phyloP scores from a whole-genome alignment of 108 stramenopile genomes.

The Nitzschia sp. region DNA sequence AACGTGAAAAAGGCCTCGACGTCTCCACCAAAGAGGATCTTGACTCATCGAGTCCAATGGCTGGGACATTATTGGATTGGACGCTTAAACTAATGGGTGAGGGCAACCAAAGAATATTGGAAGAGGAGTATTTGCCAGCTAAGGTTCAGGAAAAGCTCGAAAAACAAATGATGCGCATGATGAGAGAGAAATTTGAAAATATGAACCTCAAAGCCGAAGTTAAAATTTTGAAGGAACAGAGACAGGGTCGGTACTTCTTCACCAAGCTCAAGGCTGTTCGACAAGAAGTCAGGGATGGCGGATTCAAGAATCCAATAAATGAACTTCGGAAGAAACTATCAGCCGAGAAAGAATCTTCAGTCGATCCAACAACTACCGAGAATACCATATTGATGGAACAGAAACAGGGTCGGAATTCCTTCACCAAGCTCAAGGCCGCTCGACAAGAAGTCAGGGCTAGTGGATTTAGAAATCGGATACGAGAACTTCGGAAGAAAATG shows the following conservation, averaged over 20 bases:
- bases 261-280: conserved; percentile 1
- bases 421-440: neutral
- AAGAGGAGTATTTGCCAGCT: conserved; percentile 2
- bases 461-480: neutral
- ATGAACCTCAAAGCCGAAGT: conserved; percentile 3
- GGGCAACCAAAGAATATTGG: neutral
- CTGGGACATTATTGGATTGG: neutral
- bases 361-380: neutral
- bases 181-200: conserved; percentile 14
- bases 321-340: neutral
- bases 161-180: neutral
- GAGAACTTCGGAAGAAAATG: neutral
- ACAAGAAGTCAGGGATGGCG: neutral
- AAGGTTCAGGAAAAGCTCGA: conserved; percentile 13
- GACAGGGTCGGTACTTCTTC: conserved; percentile 18
- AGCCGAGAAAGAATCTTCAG: neutral
- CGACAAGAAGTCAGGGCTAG: neutral
- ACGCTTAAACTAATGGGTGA: conserved; percentile 2
- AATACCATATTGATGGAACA: neutral
- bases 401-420: neutral
- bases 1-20: neutral
- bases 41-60: neutral
- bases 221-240: neutral
- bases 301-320: neutral
- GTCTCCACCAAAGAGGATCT: neutral